Evolutionary conservation across 768 basidiomycete genomes (phyloP), one percentile per base, ranked within the genome.

Genomic region (Lactarius sp.): DNA sequence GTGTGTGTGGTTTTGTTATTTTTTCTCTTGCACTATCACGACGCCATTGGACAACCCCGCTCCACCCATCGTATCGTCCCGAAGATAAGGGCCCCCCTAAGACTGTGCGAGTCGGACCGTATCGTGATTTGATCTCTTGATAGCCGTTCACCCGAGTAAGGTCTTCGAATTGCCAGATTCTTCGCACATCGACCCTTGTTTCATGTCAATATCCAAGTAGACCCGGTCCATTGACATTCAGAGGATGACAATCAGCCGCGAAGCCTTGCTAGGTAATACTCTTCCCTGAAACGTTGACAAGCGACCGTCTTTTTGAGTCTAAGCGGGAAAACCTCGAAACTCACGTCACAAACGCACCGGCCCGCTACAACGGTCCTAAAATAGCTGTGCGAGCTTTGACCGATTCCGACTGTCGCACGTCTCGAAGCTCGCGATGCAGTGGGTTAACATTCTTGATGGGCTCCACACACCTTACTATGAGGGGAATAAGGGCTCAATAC

Each of bases 1-100:
- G 2, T 27, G 52, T 64, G 58, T 60, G 41, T 64, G 51, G 59
- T 60, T 64, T 55, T 56, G 64, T 56, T 56, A 52, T 56, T 56
- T 55, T 36, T 49, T 52, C 14, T n/a, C 34, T 58, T 49, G 44
- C 56, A 53, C 52, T 55, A 60, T 65, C 53, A 60, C 54, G 49
- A 65, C 54, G 22, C 39, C 41, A 52, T 64, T 56, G 54, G 20
- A 60, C 49, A 55, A 56, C 47, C 34, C 22, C 36, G 44, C 33
- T 18, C 47, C 7, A 42, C n/a, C 41, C 6, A 6, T 2, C 12
- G 9, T 10, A 47, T 41, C 1, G 7, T 4, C n/a, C n/a, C n/a
- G n/a, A n/a, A n/a, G n/a, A n/a, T n/a, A n/a, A n/a, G n/a, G n/a
- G n/a, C n/a, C n/a, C n/a, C n/a, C n/a, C n/a, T n/a, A n/a, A n/a